Conservation (phyloP, 495 filamentous ascomycete species). For the Lentithecium fluviatile region DNA sequence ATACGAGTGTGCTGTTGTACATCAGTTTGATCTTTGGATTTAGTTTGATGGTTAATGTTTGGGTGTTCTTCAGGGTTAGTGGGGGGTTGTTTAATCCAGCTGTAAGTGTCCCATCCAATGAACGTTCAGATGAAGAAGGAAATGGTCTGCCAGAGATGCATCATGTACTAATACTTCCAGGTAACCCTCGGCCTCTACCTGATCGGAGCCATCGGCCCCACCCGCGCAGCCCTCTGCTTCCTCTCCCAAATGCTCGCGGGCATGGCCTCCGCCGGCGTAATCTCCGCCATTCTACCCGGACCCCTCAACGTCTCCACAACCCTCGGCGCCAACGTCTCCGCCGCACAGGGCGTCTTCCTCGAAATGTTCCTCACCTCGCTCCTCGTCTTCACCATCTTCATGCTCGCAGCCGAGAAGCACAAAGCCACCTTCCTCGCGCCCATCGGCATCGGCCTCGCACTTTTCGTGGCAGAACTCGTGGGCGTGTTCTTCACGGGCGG, state of each 20-base stretch:
- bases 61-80: constrained; percentile 42
- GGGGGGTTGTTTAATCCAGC: constrained; percentile 42
- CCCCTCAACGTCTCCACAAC: constrained; percentile 59
- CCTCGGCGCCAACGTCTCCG: constrained; percentile 57
- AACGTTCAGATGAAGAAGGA: not conserved
- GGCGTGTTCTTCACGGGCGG: constrained; percentile 74
- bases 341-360: constrained; percentile 69
- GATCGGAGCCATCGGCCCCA: constrained; percentile 53
- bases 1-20: constrained; percentile 38
- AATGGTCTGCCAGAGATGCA: too few species aligned
- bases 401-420: constrained; percentile 81
- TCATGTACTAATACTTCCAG: constrained; percentile 36
- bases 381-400: constrained; percentile 76
- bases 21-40: constrained; percentile 42
- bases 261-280: constrained; percentile 60
- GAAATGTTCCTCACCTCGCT: constrained; percentile 79
- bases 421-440: constrained; percentile 78
- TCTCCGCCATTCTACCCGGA: constrained; percentile 62
- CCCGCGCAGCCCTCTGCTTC: constrained; percentile 54
- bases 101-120: constrained; percentile 15
- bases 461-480: constrained; percentile 68
- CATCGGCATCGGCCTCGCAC: constrained; percentile 68
- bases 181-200: constrained; percentile 61
- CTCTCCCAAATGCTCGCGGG: constrained; percentile 58
- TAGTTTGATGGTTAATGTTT: constrained; percentile 43